These are phyloP conservation scores for Phaeophleospora eucalypticola DNA, from an alignment of 2,329 filamentous ascomycete genomes.

Conservation along the genomic window DNA sequence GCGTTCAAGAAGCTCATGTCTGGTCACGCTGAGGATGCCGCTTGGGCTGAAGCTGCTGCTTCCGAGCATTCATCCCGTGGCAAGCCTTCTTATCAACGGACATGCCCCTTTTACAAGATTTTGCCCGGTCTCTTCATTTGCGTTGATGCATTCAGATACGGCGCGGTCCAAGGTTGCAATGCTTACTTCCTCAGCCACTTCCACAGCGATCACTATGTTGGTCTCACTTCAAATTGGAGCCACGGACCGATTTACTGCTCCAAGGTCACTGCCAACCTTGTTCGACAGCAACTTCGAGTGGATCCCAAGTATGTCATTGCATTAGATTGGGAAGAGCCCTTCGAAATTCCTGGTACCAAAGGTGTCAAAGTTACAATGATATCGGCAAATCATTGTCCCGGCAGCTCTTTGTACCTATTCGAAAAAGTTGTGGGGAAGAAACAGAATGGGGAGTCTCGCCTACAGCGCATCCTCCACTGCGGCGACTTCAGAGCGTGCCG, in stretches of 20 bases:
- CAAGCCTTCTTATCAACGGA: slow-evolving; percentile 80
- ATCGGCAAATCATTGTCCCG: slow-evolving; percentile 92
- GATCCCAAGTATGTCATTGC: slow-evolving; percentile 80
- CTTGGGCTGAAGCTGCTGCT: slow-evolving; percentile 83
- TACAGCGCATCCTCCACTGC: slow-evolving; percentile 85
- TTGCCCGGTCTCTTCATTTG: slow-evolving; percentile 89
- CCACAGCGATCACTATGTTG: slow-evolving; percentile 95
- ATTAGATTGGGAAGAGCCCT: slow-evolving; percentile 76
- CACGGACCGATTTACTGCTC: slow-evolving; percentile 98
- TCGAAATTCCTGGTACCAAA: slow-evolving; percentile 75
- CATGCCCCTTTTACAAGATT: slow-evolving; percentile 98
- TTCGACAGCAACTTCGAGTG: slow-evolving; percentile 79
- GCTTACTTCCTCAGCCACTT: slow-evolving; percentile 98
- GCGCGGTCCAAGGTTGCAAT: slow-evolving; percentile 83
- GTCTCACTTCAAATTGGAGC: slow-evolving; percentile 79
- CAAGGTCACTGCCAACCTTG: slow-evolving; percentile 82
- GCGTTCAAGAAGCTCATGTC: slow-evolving; percentile 95
- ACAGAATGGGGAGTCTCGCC: slow-evolving; percentile 47
- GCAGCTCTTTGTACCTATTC: slow-evolving; percentile 89
- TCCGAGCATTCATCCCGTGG: slow-evolving; percentile 73
- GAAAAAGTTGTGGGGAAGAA: slow-evolving; percentile 68
- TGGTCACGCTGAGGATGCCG: slow-evolving; percentile 79
- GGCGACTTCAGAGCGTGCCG: slow-evolving; percentile 92
- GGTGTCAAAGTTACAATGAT: slow-evolving; percentile 92
- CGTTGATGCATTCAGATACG: slow-evolving; percentile 94